Evolutionary conservation across 768 basidiomycete genomes (phyloP), one percentile per base, ranked within the genome.

Genomic region (Terana coerulea): DNA sequence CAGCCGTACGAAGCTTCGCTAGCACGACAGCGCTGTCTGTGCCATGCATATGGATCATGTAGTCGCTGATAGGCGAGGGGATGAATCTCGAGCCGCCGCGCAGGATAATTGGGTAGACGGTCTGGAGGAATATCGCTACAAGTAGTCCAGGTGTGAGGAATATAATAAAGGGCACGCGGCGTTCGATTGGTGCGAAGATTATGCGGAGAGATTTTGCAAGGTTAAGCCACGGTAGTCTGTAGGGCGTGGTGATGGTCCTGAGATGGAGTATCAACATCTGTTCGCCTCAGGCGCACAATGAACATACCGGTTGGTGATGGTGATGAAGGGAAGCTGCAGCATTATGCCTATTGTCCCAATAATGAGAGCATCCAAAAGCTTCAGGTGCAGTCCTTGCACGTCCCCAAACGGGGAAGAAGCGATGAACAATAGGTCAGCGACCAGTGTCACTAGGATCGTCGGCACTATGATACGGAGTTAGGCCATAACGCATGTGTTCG

Each of bases 211-310:
- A 79, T 54, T 77, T 72, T 49, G 77, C 61, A 1, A 75, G 71
- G 29, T 76, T 70, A 60, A 86, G 75, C 61, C 79, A 90, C 2
- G 84, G 77, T 30, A 94, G 72, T 62, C 77, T 83, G 67, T 88
- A 81, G 0, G 91, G 91, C 1, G 91, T 93, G 1, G 87, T 91
- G 56, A 93, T 86, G 2, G 91, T 78, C 35, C 91, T 93, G 56
- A 19, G 40, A 47, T 52, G 35, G n/a, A 17, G 53, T 45, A n/a
- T 47, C 51, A 22, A 47, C 47, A 36, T 21, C 19, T 21, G 28
- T 26, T 34, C 10, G 21, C n/a, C n/a, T 36, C 9, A 33, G 8
- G 25, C 45, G 54, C 33, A 19, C 28, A 24, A 31, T 17, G 21
- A 19, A 47, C 79, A 39, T 65, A 89, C 90, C 89, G 76, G 64